phyloP scores from a whole-genome alignment of 1,284 basidiomycete species.

The Moniliella sp. region DNA sequence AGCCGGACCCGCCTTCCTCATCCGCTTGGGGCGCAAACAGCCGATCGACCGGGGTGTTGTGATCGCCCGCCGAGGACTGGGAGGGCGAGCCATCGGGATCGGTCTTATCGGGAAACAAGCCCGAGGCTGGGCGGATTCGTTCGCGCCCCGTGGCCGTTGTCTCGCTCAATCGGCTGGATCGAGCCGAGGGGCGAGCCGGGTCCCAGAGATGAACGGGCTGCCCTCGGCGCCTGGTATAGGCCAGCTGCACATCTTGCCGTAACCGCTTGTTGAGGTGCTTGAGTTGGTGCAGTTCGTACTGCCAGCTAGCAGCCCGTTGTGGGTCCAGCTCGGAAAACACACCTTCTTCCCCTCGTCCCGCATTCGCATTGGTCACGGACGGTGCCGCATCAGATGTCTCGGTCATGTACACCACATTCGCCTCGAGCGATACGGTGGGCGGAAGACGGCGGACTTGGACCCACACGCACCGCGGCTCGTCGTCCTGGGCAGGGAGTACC shows the following conservation, averaged over 20 bases:
- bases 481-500: no score
- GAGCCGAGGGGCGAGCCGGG: no score
- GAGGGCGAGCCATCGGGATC: neutral
- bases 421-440: neutral
- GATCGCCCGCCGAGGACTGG: neutral
- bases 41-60: neutral
- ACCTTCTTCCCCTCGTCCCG: slow-evolving; percentile 1
- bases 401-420: neutral
- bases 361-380: no score
- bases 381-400: neutral
- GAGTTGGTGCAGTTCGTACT: slow-evolving; percentile 26
- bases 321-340: slow-evolving; percentile 24
- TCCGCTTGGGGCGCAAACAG: neutral
- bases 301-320: slow-evolving; percentile 15
- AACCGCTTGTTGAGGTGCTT: slow-evolving; percentile 23
- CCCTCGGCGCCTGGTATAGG: neutral
- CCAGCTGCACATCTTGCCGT: slow-evolving; percentile 12
- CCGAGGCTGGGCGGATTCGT: no score
- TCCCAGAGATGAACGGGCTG: no score
- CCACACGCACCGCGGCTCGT: no score
- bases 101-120: no score
- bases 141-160: neutral
- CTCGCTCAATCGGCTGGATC: no score
- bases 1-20: no score
- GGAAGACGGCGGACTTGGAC: neutral